Evolutionary conservation across 2,329 filamentous ascomycete species (phyloP).

Genomic region (Drechmeria coniospora): DNA sequence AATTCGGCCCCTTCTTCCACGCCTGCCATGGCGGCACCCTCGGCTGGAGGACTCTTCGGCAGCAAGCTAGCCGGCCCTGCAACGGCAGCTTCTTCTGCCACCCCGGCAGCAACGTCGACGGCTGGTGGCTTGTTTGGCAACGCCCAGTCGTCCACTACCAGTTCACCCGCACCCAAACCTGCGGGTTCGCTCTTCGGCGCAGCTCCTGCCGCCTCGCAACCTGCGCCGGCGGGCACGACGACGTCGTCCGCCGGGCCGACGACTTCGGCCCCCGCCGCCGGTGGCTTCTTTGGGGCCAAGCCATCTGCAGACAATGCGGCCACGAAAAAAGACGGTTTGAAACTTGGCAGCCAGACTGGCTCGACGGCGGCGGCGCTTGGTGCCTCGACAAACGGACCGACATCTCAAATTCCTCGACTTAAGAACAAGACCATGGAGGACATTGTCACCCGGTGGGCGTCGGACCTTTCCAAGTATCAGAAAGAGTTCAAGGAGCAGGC

Average conservation of each 20-base stretch:
- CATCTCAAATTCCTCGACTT: constrained; percentile 72
- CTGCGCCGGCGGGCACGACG: constrained; percentile 2
- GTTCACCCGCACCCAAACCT: constrained; percentile 7
- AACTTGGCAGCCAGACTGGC: constrained; percentile 14
- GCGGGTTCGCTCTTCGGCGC: constrained; percentile 7
- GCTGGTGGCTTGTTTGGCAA: constrained; percentile 16
- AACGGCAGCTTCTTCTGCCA: too few species aligned
- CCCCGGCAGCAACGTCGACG: too few species aligned
- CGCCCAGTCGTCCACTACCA: constrained; percentile 1
- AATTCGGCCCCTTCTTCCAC: too few species aligned
- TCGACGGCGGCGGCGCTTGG: constrained; percentile 34
- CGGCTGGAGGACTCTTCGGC: too few species aligned
- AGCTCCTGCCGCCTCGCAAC: too few species aligned
- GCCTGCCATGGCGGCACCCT: too few species aligned
- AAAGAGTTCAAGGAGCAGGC: constrained; percentile 92
- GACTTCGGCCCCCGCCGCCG: constrained; percentile 7
- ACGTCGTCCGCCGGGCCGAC: constrained; percentile 3
- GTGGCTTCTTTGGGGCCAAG: constrained; percentile 13
- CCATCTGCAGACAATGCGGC: constrained; percentile 13
- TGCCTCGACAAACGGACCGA: constrained; percentile 64
- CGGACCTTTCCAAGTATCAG: constrained; percentile 88
- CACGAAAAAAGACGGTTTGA: constrained; percentile 12
- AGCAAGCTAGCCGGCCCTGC: too few species aligned
- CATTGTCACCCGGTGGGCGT: constrained; percentile 93
- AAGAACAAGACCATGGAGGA: constrained; percentile 99